These are phyloP conservation scores for Murraya koenigii DNA, from an alignment of 345 rosid genomes.

Conservation along the genomic window DNA sequence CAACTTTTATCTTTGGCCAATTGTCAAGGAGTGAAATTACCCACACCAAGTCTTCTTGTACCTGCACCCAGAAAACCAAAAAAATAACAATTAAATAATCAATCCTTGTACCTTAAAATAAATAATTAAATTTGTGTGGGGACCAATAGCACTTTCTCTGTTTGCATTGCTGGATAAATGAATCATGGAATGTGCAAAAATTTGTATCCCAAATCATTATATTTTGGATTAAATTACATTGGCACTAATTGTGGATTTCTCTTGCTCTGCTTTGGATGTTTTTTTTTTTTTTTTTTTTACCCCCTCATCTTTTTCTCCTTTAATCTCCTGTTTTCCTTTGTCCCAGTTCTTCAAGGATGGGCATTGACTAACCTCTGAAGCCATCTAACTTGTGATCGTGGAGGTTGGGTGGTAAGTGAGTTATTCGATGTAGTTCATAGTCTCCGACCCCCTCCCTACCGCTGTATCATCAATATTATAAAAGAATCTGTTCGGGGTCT, in stretches of 20 bases:
- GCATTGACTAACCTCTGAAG: slow-evolving; percentile 34
- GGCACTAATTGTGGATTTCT: not conserved
- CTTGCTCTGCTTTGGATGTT: not conserved
- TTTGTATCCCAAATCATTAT: not conserved
- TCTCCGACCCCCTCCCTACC: slow-evolving; percentile 37
- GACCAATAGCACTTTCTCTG: not conserved
- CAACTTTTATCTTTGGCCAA: not conserved
- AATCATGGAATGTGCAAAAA: not conserved
- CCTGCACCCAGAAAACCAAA: no score
- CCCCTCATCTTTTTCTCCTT: not conserved
- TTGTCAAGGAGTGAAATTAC: not conserved
- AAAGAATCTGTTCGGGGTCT: slow-evolving; percentile 28
- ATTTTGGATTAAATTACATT: not conserved
- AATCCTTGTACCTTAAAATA: not conserved
- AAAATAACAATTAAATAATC: not conserved
- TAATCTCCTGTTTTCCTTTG: slow-evolving; percentile 1
- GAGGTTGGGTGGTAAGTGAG: slow-evolving; percentile 57
- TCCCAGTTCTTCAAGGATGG: slow-evolving; percentile 37
- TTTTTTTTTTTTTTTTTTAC: not conserved
- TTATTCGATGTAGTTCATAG: slow-evolving; percentile 40
- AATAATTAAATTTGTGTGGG: not conserved
- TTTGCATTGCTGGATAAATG: not conserved
- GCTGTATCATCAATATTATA: slow-evolving; percentile 27
- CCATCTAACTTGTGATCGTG: slow-evolving; percentile 35
- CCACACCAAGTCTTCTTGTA: not conserved